Conservation (phyloP, 768 basidiomycete species). For the Rhodosporidiobolus odoratus region DNA sequence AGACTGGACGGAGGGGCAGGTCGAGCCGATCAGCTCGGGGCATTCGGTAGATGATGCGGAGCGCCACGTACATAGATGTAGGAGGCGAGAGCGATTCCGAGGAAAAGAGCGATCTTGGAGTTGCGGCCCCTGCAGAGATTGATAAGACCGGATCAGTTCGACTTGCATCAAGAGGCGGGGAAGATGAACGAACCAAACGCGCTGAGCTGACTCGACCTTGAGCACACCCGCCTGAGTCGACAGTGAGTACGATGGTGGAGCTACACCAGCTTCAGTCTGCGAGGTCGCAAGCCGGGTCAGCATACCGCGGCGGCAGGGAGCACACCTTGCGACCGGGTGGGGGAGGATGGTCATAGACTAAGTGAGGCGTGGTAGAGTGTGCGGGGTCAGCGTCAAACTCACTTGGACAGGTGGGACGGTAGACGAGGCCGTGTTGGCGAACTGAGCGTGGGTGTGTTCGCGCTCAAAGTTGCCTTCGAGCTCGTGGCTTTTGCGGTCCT, state of each 20-base stretch:
- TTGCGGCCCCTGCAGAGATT: conserved; percentile 10
- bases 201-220: conserved; percentile 34
- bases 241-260: not conserved
- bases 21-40: not conserved
- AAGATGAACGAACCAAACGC: conserved; percentile 29
- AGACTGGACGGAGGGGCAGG: conserved; percentile 45
- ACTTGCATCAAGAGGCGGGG: no score
- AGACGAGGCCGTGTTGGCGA: not conserved
- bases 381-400: no score
- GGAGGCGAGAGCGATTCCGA: conserved; percentile 59
- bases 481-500: conserved; percentile 7
- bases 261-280: not conserved
- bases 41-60: not conserved
- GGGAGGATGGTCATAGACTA: no score
- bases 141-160: not conserved
- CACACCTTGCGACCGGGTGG: no score
- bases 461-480: conserved; percentile 2
- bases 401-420: conserved; percentile 3
- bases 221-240: conserved; percentile 13
- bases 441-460: not conserved
- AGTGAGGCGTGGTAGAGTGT: not conserved
- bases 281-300: not conserved
- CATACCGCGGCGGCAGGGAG: no score
- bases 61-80: conserved; percentile 56
- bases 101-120: conserved; percentile 17